Conservation (phyloP, 129 eudicot genomes). For the Smallanthus sonchifolius region DNA sequence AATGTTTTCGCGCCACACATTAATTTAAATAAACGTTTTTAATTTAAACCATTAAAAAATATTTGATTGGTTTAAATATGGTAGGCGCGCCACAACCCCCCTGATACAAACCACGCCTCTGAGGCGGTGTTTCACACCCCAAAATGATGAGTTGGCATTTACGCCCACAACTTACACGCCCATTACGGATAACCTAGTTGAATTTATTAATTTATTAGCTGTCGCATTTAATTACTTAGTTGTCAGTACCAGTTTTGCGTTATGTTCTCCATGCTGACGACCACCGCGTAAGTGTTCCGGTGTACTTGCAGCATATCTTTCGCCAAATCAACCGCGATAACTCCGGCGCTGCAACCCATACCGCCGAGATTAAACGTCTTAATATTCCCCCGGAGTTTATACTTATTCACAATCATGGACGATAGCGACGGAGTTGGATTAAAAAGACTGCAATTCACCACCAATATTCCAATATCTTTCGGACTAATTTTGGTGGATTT, state of each 20-base stretch:
- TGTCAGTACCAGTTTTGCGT: conserved; percentile 36
- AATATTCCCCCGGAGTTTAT: conserved; percentile 36
- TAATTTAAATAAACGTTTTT: no score
- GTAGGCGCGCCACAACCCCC: no score
- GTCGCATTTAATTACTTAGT: no score
- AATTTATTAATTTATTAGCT: no score
- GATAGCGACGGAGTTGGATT: conserved; percentile 52
- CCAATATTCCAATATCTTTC: conserved; percentile 45
- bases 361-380: conserved; percentile 46
- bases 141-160: no score
- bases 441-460: conserved; percentile 50
- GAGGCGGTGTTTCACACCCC: no score
- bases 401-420: conserved; percentile 48
- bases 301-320: conserved; percentile 46
- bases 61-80: no score
- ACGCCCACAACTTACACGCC: no score
- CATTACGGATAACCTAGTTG: no score
- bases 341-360: conserved; percentile 64
- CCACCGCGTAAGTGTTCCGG: conserved; percentile 40
- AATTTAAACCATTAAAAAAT: no score
- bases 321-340: conserved; percentile 43
- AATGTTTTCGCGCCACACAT: no score
- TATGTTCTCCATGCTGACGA: conserved; percentile 47
- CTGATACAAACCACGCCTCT: no score
- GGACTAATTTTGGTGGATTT: conserved; percentile 30